Evolutionary conservation across 805 yeast species (phyloP), one percentile per base, ranked within the genome.

Genomic region (Starmerella apicola): DNA sequence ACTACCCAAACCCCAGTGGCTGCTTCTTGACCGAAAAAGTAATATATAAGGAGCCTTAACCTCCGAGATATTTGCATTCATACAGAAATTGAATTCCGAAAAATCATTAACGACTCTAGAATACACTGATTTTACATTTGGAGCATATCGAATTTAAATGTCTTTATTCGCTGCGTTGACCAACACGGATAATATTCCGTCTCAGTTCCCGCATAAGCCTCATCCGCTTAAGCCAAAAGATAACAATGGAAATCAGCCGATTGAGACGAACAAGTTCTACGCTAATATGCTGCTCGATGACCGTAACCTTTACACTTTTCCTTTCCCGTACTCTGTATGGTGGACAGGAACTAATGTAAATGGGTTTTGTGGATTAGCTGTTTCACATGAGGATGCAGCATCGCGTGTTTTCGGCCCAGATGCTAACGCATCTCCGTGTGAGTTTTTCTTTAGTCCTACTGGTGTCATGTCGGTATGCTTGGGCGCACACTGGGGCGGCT

Each of bases 231-330:
- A 48, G 5, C 54, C 54, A 3, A 64, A 63, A 18, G 65, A 58
- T 15, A 53, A 70, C 32, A 73, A 77, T 15, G 53, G 53, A 7
- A 71, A 71, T 26, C 37, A 42, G 40, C 65, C 79, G 2, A 68
- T 70, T 45, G 72, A 76, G 49, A 83, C 94, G 15, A 81, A 82
- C 64, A 81, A 80, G 58, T 82, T 81, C 60, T 80, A 72, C 60
- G 70, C 74, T 23, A 81, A 82, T 55, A 57, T 81, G 58, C 62
- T 76, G 43, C 63, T 79, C 16, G 79, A 65, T 16, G 59, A 59
- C 37, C 83, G 76, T 56, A 63, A 64, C 19, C 63, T 66, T 37
- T 69, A 74, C 39, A 72, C 70, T 3, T 80, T 69, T 62, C 66
- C 79, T 9, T 74, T 72, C 43, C 93, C 94, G n/a, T 81, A 78